These are phyloP conservation scores for Xylariaceae sp. DNA, from an alignment of 2,329 filamentous ascomycete genomes.

Conservation along the genomic window DNA sequence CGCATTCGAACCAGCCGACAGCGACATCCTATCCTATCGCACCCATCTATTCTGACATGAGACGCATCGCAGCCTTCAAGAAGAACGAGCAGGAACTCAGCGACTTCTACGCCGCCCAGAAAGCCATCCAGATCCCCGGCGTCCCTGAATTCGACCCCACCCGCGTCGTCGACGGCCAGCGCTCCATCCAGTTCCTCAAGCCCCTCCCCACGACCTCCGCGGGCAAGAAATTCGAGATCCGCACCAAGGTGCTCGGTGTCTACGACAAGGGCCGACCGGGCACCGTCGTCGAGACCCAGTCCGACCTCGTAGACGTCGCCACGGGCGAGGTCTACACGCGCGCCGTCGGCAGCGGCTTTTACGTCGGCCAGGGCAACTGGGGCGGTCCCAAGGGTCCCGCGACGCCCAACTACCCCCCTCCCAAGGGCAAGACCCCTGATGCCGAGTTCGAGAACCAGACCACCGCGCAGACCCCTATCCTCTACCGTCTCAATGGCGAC, in stretches of 20 bases:
- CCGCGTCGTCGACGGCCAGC: constrained; percentile 78
- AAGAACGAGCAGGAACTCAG: constrained; percentile 68
- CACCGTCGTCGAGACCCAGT: constrained; percentile 75
- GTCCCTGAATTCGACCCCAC: constrained; percentile 71
- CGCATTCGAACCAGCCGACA: background rate
- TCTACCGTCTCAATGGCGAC: constrained; percentile 85
- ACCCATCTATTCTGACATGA: background rate
- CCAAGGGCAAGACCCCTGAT: constrained; percentile 66
- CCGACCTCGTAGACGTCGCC: constrained; percentile 65
- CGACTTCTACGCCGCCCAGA: constrained; percentile 74
- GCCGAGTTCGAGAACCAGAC: constrained; percentile 65
- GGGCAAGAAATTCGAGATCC: constrained; percentile 69
- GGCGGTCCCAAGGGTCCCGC: constrained; percentile 85
- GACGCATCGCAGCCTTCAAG: constrained; percentile 60
- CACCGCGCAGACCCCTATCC: constrained; percentile 62
- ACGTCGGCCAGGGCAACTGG: constrained; percentile 75
- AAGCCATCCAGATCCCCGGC: constrained; percentile 62
- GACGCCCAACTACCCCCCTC: constrained; percentile 71
- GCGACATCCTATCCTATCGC: background rate
- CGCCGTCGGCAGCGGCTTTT: constrained; percentile 68
- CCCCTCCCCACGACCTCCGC: constrained; percentile 66
- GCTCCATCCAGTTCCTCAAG: constrained; percentile 71
- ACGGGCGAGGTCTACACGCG: constrained; percentile 66
- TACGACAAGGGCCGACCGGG: constrained; percentile 87
- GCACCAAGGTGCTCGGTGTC: constrained; percentile 73